phyloP scores from a whole-genome alignment of 805 yeast species.

The Brettanomyces nanus region DNA sequence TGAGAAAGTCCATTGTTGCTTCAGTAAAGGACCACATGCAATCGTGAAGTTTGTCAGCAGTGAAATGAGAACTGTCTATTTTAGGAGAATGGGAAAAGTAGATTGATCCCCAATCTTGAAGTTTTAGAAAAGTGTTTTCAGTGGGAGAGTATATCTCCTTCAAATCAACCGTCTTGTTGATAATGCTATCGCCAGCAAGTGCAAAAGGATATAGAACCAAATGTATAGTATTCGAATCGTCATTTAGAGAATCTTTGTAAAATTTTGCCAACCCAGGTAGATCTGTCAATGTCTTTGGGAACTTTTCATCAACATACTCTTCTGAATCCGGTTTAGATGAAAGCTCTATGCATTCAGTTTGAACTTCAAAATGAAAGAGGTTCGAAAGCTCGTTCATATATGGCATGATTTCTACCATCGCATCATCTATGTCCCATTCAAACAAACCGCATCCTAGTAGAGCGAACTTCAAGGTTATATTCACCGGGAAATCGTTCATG shows the following conservation, averaged over 20 bases:
- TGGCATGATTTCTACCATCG: constrained; percentile 9
- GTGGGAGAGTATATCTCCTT: constrained; percentile 9
- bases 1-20: constrained; percentile 10
- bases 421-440: constrained; percentile 14
- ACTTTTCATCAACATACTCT: constrained; percentile 10
- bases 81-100: constrained; percentile 19
- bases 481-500: not conserved
- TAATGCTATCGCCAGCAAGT: constrained; percentile 13
- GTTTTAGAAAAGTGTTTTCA: constrained; percentile 14
- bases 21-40: constrained; percentile 20
- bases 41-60: constrained; percentile 10
- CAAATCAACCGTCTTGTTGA: constrained; percentile 11
- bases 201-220: constrained; percentile 20
- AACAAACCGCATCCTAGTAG: constrained; percentile 4
- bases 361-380: constrained; percentile 4
- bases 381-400: constrained; percentile 1
- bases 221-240: constrained; percentile 5
- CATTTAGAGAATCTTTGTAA: constrained; percentile 8
- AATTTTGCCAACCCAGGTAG: constrained; percentile 15
- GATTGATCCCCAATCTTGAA: constrained; percentile 20
- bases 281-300: constrained; percentile 18
- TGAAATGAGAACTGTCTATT: not conserved
- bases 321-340: not conserved
- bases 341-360: not conserved
- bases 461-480: constrained; percentile 5